phyloP scores from a whole-genome alignment of 2,329 filamentous ascomycete genomes.

The Cercospora sesami region DNA sequence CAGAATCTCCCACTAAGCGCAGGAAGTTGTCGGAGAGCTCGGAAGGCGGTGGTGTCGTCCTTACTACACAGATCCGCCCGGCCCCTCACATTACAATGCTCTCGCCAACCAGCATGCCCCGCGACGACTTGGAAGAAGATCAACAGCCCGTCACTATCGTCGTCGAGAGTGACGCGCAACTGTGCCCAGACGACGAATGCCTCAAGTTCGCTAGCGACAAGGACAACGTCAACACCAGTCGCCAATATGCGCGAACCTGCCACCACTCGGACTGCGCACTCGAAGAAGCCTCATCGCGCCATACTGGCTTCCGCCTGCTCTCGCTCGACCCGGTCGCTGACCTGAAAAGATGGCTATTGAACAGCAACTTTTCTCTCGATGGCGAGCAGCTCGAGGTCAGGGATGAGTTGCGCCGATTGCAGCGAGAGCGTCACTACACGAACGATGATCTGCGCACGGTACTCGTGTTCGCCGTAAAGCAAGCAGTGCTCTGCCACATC shows the following conservation, averaged over 20 bases:
- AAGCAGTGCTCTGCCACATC: background rate
- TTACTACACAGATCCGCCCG: background rate
- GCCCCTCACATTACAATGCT: background rate
- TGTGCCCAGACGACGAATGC: background rate
- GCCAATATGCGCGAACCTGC: background rate
- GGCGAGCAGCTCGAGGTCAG: background rate
- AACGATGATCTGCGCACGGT: background rate
- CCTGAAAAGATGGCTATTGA: constrained; percentile 4
- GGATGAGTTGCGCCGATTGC: background rate
- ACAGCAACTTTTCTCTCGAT: background rate
- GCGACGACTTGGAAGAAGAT: background rate
- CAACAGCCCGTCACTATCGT: background rate
- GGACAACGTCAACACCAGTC: background rate
- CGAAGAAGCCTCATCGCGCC: background rate
- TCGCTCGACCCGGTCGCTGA: background rate
- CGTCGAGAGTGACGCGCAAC: background rate
- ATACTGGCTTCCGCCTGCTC: background rate
- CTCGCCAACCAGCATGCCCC: background rate
- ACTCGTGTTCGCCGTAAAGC: background rate
- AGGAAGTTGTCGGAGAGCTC: background rate
- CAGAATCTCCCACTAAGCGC: constrained; percentile 5
- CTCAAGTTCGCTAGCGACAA: background rate
- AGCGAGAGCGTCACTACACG: background rate
- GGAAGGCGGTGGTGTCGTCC: background rate
- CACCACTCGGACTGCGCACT: background rate